These are phyloP conservation scores for Dryadomyces sulphureus DNA, from an alignment of 2,329 filamentous ascomycete species.

Conservation along the genomic window DNA sequence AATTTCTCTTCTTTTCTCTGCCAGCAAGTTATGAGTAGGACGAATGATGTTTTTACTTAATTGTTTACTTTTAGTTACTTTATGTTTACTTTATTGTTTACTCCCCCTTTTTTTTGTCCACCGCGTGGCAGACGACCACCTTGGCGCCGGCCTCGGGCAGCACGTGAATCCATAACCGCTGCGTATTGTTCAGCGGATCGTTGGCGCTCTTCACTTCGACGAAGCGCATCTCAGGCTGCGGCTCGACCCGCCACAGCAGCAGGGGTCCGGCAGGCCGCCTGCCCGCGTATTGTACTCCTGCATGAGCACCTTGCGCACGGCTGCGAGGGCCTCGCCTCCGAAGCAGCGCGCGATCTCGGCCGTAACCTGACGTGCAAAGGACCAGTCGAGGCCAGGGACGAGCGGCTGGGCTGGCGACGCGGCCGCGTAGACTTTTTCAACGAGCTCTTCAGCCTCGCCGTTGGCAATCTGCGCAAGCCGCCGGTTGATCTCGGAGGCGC, in stretches of 20 bases:
- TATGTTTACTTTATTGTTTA: no score
- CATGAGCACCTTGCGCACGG: slow-evolving; percentile 83
- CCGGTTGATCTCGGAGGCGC: slow-evolving; percentile 80
- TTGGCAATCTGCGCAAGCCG: slow-evolving; percentile 79
- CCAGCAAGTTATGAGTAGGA: no score
- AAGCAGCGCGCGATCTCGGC: slow-evolving; percentile 69
- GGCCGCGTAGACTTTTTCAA: slow-evolving; percentile 53
- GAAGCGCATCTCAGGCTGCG: slow-evolving; percentile 40
- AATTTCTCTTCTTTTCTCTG: no score
- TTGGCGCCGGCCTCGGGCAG: slow-evolving; percentile 69
- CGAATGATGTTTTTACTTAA: no score
- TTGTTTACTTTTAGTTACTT: no score
- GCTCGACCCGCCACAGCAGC: slow-evolving; percentile 58
- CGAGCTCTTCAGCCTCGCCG: slow-evolving; percentile 52
- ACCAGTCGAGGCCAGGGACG: slow-evolving; percentile 84
- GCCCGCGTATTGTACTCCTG: slow-evolving; percentile 84
- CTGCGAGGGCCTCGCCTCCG: slow-evolving; percentile 62
- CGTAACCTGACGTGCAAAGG: slow-evolving; percentile 65
- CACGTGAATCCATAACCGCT: slow-evolving; percentile 93
- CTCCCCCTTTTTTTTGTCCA: slow-evolving; percentile 14
- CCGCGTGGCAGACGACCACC: slow-evolving; percentile 64
- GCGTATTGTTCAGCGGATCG: slow-evolving; percentile 88
- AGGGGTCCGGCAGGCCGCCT: slow-evolving; percentile 84
- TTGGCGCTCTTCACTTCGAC: slow-evolving; percentile 72
- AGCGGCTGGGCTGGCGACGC: slow-evolving; percentile 54